Conservation (phyloP, 306 rosid species). For the Fragaria ananassa region DNA sequence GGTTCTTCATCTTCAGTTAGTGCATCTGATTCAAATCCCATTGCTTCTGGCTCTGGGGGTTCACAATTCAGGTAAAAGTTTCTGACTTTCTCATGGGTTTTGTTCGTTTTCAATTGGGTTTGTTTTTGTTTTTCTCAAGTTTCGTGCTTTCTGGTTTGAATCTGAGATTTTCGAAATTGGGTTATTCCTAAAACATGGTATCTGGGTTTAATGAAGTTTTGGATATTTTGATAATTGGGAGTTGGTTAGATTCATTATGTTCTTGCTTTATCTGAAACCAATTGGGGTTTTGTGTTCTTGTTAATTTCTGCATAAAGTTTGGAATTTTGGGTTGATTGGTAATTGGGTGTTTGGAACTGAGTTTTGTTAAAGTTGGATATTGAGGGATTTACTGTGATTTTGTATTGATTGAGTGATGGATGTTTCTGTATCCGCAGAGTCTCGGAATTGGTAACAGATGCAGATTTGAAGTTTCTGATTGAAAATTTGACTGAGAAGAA, state of each 20-base stretch:
- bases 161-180: background rate
- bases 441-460: conserved; percentile 50
- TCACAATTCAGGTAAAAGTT: conserved; percentile 14
- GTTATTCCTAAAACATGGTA: background rate
- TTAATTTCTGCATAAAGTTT: background rate
- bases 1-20: background rate
- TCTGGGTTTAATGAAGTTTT: background rate
- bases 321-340: background rate
- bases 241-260: background rate
- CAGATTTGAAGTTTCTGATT: conserved; percentile 66
- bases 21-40: conserved; percentile 24
- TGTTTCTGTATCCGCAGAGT: conserved; percentile 49
- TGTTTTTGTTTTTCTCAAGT: background rate
- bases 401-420: conserved; percentile 24
- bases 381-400: background rate
- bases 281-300: background rate
- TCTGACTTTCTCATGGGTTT: background rate
- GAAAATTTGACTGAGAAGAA: conserved; percentile 57
- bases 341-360: background rate
- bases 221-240: background rate
- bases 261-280: background rate
- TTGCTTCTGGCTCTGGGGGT: conserved; percentile 4
- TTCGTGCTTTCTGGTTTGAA: background rate
- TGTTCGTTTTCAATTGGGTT: background rate
- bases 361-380: background rate